phyloP scores from a whole-genome alignment of 2,329 filamentous ascomycete genomes.

The Colletotrichum gigasporum region DNA sequence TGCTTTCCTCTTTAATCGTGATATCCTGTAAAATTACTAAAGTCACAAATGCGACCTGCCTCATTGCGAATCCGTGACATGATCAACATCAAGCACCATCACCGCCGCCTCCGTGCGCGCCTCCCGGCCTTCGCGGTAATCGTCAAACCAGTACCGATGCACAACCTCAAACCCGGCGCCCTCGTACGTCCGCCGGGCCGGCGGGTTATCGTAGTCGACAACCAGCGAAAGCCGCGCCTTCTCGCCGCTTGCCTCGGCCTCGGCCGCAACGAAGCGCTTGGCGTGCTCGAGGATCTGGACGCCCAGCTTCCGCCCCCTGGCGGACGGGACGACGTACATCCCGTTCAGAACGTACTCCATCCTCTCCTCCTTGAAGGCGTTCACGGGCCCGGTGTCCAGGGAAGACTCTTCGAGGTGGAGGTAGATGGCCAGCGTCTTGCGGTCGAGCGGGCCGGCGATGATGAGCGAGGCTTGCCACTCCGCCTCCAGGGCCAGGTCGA shows the following conservation, averaged over 20 bases:
- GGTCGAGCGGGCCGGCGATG: constrained; percentile 14
- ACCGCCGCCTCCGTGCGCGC: constrained; percentile 23
- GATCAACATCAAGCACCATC: constrained; percentile 5
- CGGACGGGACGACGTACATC: constrained; percentile 23
- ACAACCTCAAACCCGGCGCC: constrained; percentile 2
- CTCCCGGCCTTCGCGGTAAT: constrained; percentile 3
- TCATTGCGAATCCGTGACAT: background rate
- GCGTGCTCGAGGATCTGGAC: background rate
- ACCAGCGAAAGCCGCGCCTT: background rate
- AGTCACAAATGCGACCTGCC: too few species aligned
- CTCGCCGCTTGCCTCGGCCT: background rate
- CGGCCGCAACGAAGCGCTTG: background rate
- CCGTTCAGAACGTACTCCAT: constrained; percentile 15
- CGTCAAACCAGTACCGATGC: constrained; percentile 29
- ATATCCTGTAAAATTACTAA: too few species aligned
- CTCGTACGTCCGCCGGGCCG: constrained; percentile 10
- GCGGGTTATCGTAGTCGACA: constrained; percentile 21
- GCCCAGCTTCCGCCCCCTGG: background rate
- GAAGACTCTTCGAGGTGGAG: background rate
- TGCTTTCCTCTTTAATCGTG: background rate
- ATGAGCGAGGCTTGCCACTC: constrained; percentile 18
- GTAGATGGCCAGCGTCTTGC: background rate
- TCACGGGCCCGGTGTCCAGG: background rate
- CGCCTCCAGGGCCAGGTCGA: background rate
- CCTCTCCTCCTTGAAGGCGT: background rate